Percentiles rank a stretch among this genome's conserved stretches.
phyloP scores from a whole-genome alignment of 2,329 filamentous ascomycete species.

The Penicillium sp. region DNA sequence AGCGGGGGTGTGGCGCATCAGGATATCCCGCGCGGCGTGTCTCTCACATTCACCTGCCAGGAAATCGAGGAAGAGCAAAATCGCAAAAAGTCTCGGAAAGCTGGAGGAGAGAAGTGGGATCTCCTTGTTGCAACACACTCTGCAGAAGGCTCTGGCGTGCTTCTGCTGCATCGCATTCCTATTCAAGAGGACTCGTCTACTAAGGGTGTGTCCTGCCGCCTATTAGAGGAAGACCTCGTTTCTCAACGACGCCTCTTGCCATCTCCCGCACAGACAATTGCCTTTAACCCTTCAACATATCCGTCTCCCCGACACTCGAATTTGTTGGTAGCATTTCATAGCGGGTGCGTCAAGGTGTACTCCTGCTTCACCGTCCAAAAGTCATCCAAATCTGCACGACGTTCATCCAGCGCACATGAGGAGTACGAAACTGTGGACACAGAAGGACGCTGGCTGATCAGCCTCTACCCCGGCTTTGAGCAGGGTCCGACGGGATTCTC shows the following conservation, averaged over 20 bases:
- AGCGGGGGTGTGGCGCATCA: slow-evolving; percentile 46
- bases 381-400: slow-evolving; percentile 22
- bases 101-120: slow-evolving; percentile 35
- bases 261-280: slow-evolving; percentile 47
- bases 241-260: slow-evolving; percentile 48
- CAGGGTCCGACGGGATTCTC: slow-evolving; percentile 25
- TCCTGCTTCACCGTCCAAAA: slow-evolving; percentile 46
- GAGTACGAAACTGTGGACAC: slow-evolving; percentile 31
- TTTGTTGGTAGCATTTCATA: slow-evolving; percentile 51
- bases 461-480: slow-evolving; percentile 41
- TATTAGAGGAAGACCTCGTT: slow-evolving; percentile 36
- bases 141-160: slow-evolving; percentile 41
- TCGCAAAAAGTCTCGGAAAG: slow-evolving; percentile 28
- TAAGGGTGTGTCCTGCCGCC: slow-evolving; percentile 18
- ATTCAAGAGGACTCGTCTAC: slow-evolving; percentile 26
- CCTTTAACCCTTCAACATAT: slow-evolving; percentile 52
- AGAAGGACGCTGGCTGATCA: slow-evolving; percentile 43
- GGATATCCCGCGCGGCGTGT: slow-evolving; percentile 48
- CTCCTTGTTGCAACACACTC: slow-evolving; percentile 46
- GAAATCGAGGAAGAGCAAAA: slow-evolving; percentile 28
- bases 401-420: slow-evolving; percentile 28
- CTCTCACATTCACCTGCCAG: slow-evolving; percentile 51
- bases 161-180: slow-evolving; percentile 44
- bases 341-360: slow-evolving; percentile 55
- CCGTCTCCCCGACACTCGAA: slow-evolving; percentile 51